phyloP scores from a whole-genome alignment of 768 basidiomycete genomes.

The Boletus sensibilis region DNA sequence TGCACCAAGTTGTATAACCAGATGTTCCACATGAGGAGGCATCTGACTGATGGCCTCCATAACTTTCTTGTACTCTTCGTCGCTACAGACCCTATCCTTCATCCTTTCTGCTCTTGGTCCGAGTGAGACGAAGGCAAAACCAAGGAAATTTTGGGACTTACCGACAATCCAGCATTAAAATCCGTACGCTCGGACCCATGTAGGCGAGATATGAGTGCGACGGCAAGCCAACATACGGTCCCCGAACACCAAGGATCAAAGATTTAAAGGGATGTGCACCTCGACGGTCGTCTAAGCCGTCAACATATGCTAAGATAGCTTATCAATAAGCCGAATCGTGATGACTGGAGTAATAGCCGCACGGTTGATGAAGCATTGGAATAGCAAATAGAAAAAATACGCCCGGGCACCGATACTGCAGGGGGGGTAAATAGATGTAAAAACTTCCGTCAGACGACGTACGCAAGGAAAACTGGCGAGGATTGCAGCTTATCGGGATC shows the following conservation, averaged over 20 bases:
- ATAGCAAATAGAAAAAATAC: slow-evolving; percentile 91
- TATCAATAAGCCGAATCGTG: not conserved
- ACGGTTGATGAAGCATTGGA: slow-evolving; percentile 91
- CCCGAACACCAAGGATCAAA: slow-evolving; percentile 69
- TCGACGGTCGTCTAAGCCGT: slow-evolving; percentile 65
- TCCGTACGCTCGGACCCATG: slow-evolving; percentile 72
- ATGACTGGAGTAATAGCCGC: slow-evolving; percentile 20
- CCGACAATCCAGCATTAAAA: slow-evolving; percentile 84
- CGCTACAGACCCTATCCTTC: slow-evolving; percentile 78
- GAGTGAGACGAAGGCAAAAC: slow-evolving; percentile 1
- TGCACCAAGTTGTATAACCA: slow-evolving; percentile 78
- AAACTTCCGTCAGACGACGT: slow-evolving; percentile 10
- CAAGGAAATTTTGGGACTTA: slow-evolving; percentile 30
- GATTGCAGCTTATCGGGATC: slow-evolving; percentile 81
- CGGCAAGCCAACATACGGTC: slow-evolving; percentile 75
- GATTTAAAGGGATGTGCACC: slow-evolving; percentile 67
- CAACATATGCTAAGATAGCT: slow-evolving; percentile 38
- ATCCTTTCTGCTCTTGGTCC: slow-evolving; percentile 74
- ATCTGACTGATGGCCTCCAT: slow-evolving; percentile 62
- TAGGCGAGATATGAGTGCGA: slow-evolving; percentile 82
- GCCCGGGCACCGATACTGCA: slow-evolving; percentile 76
- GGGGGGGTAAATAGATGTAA: not conserved
- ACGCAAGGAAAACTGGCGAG: slow-evolving; percentile 73
- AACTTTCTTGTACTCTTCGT: slow-evolving; percentile 65
- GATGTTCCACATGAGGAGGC: slow-evolving; percentile 70